These are phyloP conservation scores for Cryptococcus neoformans DNA, from an alignment of 1,284 basidiomycete species.

Conservation along the genomic window DNA sequence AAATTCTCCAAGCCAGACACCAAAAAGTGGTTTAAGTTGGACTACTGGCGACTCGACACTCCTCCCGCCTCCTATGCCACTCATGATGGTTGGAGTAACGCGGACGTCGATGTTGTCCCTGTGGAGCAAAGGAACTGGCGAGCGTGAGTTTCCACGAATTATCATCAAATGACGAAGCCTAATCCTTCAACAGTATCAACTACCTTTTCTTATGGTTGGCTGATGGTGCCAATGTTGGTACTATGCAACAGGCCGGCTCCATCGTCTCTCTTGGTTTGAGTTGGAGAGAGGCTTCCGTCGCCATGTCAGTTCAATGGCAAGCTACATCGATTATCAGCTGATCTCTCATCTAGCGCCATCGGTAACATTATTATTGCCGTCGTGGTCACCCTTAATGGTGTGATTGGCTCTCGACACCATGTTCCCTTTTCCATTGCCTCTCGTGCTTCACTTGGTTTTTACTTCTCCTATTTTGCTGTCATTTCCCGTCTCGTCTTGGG, in stretches of 20 bases:
- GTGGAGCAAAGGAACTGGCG: constrained; percentile 37
- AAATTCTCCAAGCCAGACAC: constrained; percentile 16
- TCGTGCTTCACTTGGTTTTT: constrained; percentile 71
- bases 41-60: constrained; percentile 38
- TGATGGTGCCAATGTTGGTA: constrained; percentile 40
- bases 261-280: constrained; percentile 37
- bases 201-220: constrained; percentile 40
- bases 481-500: constrained; percentile 67
- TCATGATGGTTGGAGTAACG: constrained; percentile 38
- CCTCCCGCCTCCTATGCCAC: constrained; percentile 41
- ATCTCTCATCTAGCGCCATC: constrained; percentile 24
- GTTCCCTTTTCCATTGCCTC: constrained; percentile 69
- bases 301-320: constrained; percentile 21
- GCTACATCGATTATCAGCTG: not conserved
- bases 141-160: constrained; percentile 24
- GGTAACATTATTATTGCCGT: constrained; percentile 41
- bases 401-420: constrained; percentile 66
- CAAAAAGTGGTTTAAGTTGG: constrained; percentile 28
- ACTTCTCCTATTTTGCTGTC: constrained; percentile 56
- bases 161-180: not conserved
- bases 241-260: constrained; percentile 35
- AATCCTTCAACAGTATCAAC: constrained; percentile 22
- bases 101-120: constrained; percentile 41
- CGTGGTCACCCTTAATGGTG: constrained; percentile 56
- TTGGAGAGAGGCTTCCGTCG: constrained; percentile 37